Evolutionary conservation across 129 eudicot genomes (phyloP).

Genomic region (sunflower (Helianthus annuus)): HanXRQr2.0-SUNRISE NC_035436.2:201361071-201361570

Average conservation of each 20-base stretch:
- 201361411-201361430: slow-evolving; percentile 22
- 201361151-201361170: slow-evolving; percentile 23
- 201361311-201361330: slow-evolving; percentile 16
- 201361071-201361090: slow-evolving; percentile 13
- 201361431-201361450: slow-evolving; percentile 8
- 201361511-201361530: neutral
- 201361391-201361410: slow-evolving; percentile 28
- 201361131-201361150: slow-evolving; percentile 31
- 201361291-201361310: neutral
- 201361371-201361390: neutral
- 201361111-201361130: slow-evolving; percentile 6
- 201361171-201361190: neutral
- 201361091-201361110: slow-evolving; percentile 22
- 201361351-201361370: slow-evolving; percentile 20
- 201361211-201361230: slow-evolving; percentile 28
- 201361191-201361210: neutral
- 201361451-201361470: slow-evolving; percentile 25
- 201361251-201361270: slow-evolving; percentile 10
- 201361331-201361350: slow-evolving; percentile 29
- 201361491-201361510: slow-evolving; percentile 18
- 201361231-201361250: slow-evolving; percentile 15
- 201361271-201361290: slow-evolving; percentile 25
- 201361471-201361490: slow-evolving; percentile 19
- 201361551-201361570: slow-evolving; percentile 28
- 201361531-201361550: slow-evolving; percentile 17